Conservation (phyloP, 2,329 filamentous ascomycete genomes). For the Aspergillus latus region DNA sequence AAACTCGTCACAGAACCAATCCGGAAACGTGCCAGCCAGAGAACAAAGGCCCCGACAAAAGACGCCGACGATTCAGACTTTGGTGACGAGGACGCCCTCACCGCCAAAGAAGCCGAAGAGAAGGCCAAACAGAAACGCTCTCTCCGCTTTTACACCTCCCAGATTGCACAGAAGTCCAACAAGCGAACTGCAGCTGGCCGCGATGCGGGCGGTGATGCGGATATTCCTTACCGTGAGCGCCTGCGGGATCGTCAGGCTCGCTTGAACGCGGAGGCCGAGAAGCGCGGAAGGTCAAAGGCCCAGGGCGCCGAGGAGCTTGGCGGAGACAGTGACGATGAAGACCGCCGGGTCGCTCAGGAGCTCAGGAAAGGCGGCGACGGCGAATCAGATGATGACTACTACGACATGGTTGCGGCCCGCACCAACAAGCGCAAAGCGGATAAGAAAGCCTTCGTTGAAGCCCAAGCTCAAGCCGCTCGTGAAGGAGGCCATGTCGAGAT, state of each 20-base stretch:
- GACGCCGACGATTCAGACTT: slow-evolving; percentile 76
- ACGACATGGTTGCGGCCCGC: slow-evolving; percentile 76
- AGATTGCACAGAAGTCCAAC: slow-evolving; percentile 92
- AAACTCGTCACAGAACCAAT: slow-evolving; percentile 54
- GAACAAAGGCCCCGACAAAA: slow-evolving; percentile 32
- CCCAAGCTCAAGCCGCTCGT: slow-evolving; percentile 55
- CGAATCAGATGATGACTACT: slow-evolving; percentile 62
- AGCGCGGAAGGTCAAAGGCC: slow-evolving; percentile 66
- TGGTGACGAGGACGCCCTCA: slow-evolving; percentile 81
- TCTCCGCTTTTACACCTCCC: slow-evolving; percentile 95
- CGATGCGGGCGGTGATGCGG: slow-evolving; percentile 58
- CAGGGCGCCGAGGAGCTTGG: slow-evolving; percentile 67
- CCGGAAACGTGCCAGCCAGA: slow-evolving; percentile 47
- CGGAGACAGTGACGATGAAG: slow-evolving; percentile 68
- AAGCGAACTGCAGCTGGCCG: slow-evolving; percentile 66
- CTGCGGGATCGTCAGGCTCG: slow-evolving; percentile 81
- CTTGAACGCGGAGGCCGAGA: slow-evolving; percentile 84
- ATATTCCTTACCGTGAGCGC: slow-evolving; percentile 81
- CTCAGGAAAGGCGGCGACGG: slow-evolving; percentile 39
- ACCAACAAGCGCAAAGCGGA: slow-evolving; percentile 62
- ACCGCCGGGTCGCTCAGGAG: slow-evolving; percentile 55
- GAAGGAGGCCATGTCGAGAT: slow-evolving; percentile 62
- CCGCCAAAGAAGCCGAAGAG: slow-evolving; percentile 74
- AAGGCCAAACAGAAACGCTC: slow-evolving; percentile 89
- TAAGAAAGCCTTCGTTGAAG: slow-evolving; percentile 68